A percentile compares a stretch with the other conserved stretches of the same genome.
phyloP scores from a whole-genome alignment of 2,329 filamentous ascomycete genomes.

The Pseudophaeomoniella oleicola region DNA sequence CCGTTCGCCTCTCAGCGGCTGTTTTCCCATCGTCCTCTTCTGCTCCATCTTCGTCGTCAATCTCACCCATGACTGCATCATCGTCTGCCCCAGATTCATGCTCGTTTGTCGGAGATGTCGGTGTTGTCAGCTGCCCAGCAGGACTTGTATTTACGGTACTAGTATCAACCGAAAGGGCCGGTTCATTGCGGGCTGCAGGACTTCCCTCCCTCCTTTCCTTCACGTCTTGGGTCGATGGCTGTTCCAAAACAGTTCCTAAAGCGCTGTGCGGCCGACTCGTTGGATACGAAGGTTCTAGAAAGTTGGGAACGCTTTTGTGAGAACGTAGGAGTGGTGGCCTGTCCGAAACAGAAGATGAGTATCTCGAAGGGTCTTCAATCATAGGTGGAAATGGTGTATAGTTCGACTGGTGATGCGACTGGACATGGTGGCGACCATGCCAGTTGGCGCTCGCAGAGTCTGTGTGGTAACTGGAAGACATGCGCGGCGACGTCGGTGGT shows the following conservation, averaged over 20 bases:
- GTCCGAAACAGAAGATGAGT: neutral
- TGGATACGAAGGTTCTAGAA: neutral
- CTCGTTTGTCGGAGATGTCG: slow-evolving; percentile 2
- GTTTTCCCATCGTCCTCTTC: slow-evolving; percentile 16
- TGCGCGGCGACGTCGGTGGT: slow-evolving; percentile 1
- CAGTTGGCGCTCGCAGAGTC: slow-evolving; percentile 2
- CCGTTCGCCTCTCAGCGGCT: slow-evolving; percentile 14
- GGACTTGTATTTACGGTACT: neutral
- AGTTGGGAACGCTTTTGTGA: slow-evolving; percentile 2
- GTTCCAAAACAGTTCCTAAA: neutral
- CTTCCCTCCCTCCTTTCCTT: neutral
- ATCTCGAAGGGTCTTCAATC: neutral
- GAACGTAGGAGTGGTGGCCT: slow-evolving; percentile 1
- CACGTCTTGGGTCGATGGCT: neutral
- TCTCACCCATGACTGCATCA: slow-evolving; percentile 5
- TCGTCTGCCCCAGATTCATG: slow-evolving; percentile 2
- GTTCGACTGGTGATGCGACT: neutral
- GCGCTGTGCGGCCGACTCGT: neutral
- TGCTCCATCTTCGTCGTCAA: slow-evolving; percentile 9
- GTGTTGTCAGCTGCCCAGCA: slow-evolving; percentile 1
- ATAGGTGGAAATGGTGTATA: slow-evolving; percentile 1
- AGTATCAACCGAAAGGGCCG: neutral
- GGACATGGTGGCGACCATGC: slow-evolving; percentile 3
- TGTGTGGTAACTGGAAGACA: slow-evolving; percentile 3
- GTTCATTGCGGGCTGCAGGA: neutral